Evolutionary conservation across 176 grass and related monocot genomes (phyloP), one percentile per base, ranked within the genome.

Genomic region (Triticum dicoccoides): DNA sequence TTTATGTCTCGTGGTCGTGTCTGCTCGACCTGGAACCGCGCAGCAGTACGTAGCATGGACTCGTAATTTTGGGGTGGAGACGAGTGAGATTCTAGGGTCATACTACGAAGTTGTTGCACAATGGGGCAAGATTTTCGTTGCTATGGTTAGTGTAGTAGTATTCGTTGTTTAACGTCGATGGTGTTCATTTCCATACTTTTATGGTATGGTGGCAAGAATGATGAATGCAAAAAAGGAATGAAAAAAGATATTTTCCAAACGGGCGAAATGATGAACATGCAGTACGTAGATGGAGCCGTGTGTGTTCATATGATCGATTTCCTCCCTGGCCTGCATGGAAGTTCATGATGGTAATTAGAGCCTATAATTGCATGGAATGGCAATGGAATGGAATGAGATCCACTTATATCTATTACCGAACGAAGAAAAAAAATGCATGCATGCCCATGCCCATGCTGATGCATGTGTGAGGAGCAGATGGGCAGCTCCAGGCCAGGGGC

Each of bases 301-400:
- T 56, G 32, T 32, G n/a, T 56, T 11, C 38, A 4, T 25, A 29
- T 78, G 65, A 39, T 59, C 12, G 11, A 9, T 34, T 63, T 77
- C n/a, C 12, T 29, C 44, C 45, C 84, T 76, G 82, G 89, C 86
- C 38, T 84, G 89, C 82, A 71, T 88, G 82, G 77, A 71, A 21
- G 52, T 8, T n/a, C 39, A 91, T 91, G 86, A 91, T 91, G 62
- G 27, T 32, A 33, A 77, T 58, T 23, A 69, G 69, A 77, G n/a
- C 25, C 35, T 54, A 84, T 80, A 51, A 84, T 87, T 80, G 81
- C 47, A 66, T 61, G 59, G 35, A 44, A 41, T 41, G 56, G 35
- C 35, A 9, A 41, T 9, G 39, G 39, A 3, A 41, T 47, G 68
- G 34, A 68, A 85, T 9, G 59, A 76, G 61, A 33, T 45, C 18